Evolutionary conservation across 179 eudicot species (phyloP).

Genomic region (Heliamphora pulchella): DNA sequence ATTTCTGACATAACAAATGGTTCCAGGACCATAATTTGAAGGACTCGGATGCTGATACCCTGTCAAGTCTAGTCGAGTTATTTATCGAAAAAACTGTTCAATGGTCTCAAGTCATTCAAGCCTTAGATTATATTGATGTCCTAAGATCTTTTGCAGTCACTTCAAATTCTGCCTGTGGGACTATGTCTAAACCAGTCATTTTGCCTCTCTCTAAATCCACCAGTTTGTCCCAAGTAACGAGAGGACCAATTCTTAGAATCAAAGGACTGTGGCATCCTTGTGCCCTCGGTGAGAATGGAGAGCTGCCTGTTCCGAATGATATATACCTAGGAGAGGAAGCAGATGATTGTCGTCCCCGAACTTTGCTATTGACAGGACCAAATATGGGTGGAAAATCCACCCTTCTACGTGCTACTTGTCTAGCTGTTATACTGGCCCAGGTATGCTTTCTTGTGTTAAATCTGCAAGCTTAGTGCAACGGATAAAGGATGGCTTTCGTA

Average conservation of each 20-base stretch:
- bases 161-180: slow-evolving; percentile 54
- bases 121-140: slow-evolving; percentile 66
- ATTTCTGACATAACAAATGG: slow-evolving; percentile 16
- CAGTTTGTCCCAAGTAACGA: slow-evolving; percentile 25
- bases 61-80: slow-evolving; percentile 68
- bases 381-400: slow-evolving; percentile 99
- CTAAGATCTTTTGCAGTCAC: slow-evolving; percentile 81
- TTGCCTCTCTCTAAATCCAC: slow-evolving; percentile 41
- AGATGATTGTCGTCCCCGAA: slow-evolving; percentile 44
- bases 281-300: slow-evolving; percentile 70
- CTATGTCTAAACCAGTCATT: slow-evolving; percentile 70
- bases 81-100: slow-evolving; percentile 65
- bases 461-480: not conserved
- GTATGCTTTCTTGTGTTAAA: slow-evolving; percentile 30
- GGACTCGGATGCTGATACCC: slow-evolving; percentile 74
- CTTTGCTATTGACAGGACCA: slow-evolving; percentile 94
- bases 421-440: slow-evolving; percentile 91
- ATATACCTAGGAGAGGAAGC: slow-evolving; percentile 55
- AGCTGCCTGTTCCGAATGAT: slow-evolving; percentile 81
- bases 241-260: slow-evolving; percentile 58
- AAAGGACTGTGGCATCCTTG: slow-evolving; percentile 96
- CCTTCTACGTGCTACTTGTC: slow-evolving; percentile 85
- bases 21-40: slow-evolving; percentile 66
- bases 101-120: slow-evolving; percentile 72
- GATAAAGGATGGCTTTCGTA: slow-evolving; percentile 1